Conservation (phyloP, 1,139 yeast species). For the Spathaspora sp. region DNA sequence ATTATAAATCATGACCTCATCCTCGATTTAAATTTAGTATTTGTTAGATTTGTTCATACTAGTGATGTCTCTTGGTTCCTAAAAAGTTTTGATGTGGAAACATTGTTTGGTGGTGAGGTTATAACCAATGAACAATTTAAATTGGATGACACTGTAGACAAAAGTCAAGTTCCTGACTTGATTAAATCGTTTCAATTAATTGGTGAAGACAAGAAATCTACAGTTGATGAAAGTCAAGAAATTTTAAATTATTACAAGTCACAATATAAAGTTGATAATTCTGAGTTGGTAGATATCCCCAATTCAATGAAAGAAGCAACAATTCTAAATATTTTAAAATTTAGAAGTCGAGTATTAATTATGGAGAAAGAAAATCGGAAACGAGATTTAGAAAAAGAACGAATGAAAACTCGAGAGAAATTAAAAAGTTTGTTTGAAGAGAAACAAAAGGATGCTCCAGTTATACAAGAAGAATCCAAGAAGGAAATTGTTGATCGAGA, state of each 20-base stretch:
- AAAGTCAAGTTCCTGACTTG: slow-evolving; percentile 5
- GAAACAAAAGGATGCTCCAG: background rate
- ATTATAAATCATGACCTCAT: slow-evolving; percentile 25
- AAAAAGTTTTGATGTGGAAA: slow-evolving; percentile 5
- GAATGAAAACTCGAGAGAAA: slow-evolving; percentile 50
- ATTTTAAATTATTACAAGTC: slow-evolving; percentile 31
- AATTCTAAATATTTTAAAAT: slow-evolving; percentile 57
- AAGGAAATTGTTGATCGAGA: slow-evolving; percentile 9
- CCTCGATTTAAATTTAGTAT: slow-evolving; percentile 25
- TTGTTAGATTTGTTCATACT: slow-evolving; percentile 25
- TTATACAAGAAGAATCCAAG: slow-evolving; percentile 21
- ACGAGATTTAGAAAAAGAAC: slow-evolving; percentile 51
- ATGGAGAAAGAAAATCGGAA: slow-evolving; percentile 58
- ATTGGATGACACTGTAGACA: background rate
- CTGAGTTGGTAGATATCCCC: slow-evolving; percentile 65
- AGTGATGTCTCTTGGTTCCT: slow-evolving; percentile 15
- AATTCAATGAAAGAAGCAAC: slow-evolving; percentile 55
- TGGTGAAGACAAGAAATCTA: slow-evolving; percentile 21
- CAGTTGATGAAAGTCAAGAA: slow-evolving; percentile 21
- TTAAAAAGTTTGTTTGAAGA: slow-evolving; percentile 53
- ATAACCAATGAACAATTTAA: slow-evolving; percentile 6
- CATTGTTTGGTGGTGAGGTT: background rate
- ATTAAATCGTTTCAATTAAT: slow-evolving; percentile 15
- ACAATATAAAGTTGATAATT: slow-evolving; percentile 56
- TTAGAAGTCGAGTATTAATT: slow-evolving; percentile 59